Percentiles rank a stretch among this genome's conserved stretches.
Conservation (phyloP, 2,329 filamentous ascomycete genomes). For the Zymoseptoria tritici region DNA sequence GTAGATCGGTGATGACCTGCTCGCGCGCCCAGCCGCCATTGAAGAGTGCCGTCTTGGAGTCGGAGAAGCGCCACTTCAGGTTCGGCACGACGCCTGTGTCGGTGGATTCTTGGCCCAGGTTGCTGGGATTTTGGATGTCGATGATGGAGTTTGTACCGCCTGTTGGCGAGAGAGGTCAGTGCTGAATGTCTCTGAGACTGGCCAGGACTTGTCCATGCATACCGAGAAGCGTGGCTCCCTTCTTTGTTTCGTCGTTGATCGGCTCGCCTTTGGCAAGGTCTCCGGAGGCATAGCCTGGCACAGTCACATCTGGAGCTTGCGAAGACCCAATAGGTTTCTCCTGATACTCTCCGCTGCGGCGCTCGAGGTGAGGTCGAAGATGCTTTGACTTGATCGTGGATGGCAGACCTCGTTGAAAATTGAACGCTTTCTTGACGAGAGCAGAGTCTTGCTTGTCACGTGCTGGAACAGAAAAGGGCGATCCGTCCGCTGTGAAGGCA, state of each 20-base stretch:
- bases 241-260: slow-evolving; percentile 48
- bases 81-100: slow-evolving; percentile 59
- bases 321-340: neutral
- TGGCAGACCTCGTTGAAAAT: slow-evolving; percentile 5
- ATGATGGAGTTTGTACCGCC: slow-evolving; percentile 57
- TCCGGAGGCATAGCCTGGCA: slow-evolving; percentile 18
- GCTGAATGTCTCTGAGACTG: neutral
- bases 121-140: slow-evolving; percentile 57
- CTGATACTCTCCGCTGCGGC: slow-evolving; percentile 8
- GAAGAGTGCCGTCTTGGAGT: slow-evolving; percentile 56
- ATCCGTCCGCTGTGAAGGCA: neutral
- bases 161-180: slow-evolving; percentile 26
- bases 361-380: slow-evolving; percentile 10
- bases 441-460: neutral
- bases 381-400: slow-evolving; percentile 12
- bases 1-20: slow-evolving; percentile 60
- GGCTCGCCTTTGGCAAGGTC: slow-evolving; percentile 48
- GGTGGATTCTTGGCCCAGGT: slow-evolving; percentile 54
- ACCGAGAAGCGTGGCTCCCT: slow-evolving; percentile 54
- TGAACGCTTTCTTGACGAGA: neutral
- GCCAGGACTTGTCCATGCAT: slow-evolving; percentile 12
- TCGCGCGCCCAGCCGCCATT: slow-evolving; percentile 60
- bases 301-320: slow-evolving; percentile 5
- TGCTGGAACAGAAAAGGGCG: neutral
- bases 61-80: slow-evolving; percentile 59